Evolutionary conservation across 306 rosid species (phyloP).

Genomic region (Pueraria montana): DNA sequence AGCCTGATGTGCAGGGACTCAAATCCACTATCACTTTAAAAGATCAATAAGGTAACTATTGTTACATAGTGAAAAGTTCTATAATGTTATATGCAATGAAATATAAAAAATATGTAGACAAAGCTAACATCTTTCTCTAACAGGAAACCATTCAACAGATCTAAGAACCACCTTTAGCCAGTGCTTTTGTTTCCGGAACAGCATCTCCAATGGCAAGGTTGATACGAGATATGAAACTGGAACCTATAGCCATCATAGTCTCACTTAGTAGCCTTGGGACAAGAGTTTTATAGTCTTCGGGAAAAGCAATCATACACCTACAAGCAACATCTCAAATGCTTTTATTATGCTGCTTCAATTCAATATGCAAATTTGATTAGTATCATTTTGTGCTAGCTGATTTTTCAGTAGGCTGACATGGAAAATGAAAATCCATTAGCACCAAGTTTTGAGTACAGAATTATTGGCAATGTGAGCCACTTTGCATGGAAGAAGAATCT

Average conservation of each 20-base stretch:
- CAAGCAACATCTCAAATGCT: constrained; percentile 47
- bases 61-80: not conserved
- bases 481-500: constrained; percentile 32
- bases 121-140: constrained; percentile 24
- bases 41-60: constrained; percentile 8
- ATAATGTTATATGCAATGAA: not conserved
- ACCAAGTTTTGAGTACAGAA: constrained; percentile 21
- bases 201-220: constrained; percentile 85
- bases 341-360: constrained; percentile 7
- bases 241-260: constrained; percentile 80
- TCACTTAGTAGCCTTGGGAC: constrained; percentile 91
- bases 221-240: constrained; percentile 88
- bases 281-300: constrained; percentile 83
- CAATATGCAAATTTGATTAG: constrained; percentile 3
- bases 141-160: constrained; percentile 33
- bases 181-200: constrained; percentile 95
- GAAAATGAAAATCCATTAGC: constrained; percentile 29
- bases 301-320: constrained; percentile 96
- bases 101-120: not conserved
- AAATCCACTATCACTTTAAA: constrained; percentile 2
- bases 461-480: constrained; percentile 12
- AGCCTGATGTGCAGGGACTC: constrained; percentile 7
- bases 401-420: constrained; percentile 23
- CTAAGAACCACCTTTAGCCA: constrained; percentile 79
- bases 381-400: constrained; percentile 39